Evolutionary conservation across 2,329 filamentous ascomycete species (phyloP).

Genomic region (Hypoxylon sp.): DNA sequence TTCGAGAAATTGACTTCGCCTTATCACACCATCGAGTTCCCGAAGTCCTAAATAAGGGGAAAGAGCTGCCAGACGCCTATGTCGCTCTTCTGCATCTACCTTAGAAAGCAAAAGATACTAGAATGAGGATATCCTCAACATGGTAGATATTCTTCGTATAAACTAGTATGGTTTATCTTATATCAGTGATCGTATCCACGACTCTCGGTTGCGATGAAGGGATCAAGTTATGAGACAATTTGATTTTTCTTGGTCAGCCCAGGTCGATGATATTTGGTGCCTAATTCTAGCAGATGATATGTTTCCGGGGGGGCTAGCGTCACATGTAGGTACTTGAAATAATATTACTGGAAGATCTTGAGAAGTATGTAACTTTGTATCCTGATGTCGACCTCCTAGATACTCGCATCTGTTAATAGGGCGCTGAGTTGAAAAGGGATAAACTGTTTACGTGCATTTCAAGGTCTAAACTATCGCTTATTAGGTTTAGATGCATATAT

Average conservation of each 20-base stretch:
- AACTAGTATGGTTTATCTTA: too few species aligned
- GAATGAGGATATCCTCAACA: too few species aligned
- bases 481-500: background rate
- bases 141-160: background rate
- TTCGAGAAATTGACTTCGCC: background rate
- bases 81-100: background rate
- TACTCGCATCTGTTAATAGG: background rate
- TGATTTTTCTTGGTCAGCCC: background rate
- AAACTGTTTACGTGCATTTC: background rate
- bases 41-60: background rate
- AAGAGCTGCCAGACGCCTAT: background rate
- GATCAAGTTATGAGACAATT: background rate
- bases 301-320: background rate
- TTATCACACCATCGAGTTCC: background rate
- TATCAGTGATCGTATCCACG: too few species aligned
- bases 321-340: too few species aligned
- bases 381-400: too few species aligned
- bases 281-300: background rate
- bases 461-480: background rate
- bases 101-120: too few species aligned
- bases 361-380: too few species aligned
- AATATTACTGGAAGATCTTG: too few species aligned
- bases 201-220: background rate
- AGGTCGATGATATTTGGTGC: background rate
- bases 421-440: background rate